phyloP scores from a whole-genome alignment of 164 flowering plant genomes.

The Echeveria elegans region DNA sequence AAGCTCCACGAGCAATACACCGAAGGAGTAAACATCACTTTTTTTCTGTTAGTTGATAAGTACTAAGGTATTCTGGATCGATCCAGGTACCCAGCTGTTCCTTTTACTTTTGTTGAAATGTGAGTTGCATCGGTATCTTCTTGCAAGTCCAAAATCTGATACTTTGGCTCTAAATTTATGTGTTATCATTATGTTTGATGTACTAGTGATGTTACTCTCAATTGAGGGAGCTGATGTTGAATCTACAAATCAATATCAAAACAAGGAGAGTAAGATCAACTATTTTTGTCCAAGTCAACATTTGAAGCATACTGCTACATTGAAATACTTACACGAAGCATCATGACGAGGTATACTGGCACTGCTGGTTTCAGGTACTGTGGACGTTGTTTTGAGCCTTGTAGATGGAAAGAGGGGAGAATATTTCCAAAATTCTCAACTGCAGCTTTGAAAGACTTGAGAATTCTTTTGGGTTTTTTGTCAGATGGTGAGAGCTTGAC shows the following conservation, averaged over 20 bases:
- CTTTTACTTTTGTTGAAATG: slow-evolving; percentile 67
- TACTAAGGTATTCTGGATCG: slow-evolving; percentile 65
- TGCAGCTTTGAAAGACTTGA: slow-evolving; percentile 5
- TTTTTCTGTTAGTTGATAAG: slow-evolving; percentile 68
- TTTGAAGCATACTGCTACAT: not conserved
- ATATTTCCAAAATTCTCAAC: slow-evolving; percentile 1
- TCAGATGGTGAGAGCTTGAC: not conserved
- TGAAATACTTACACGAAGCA: not conserved
- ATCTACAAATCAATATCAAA: slow-evolving; percentile 16
- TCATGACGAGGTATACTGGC: not conserved
- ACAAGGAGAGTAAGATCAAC: not conserved
- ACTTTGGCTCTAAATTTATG: slow-evolving; percentile 75
- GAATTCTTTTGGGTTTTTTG: not conserved
- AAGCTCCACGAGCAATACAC: slow-evolving; percentile 67
- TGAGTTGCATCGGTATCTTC: slow-evolving; percentile 45
- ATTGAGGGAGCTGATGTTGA: slow-evolving; percentile 28
- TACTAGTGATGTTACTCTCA: slow-evolving; percentile 22
- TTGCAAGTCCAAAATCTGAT: slow-evolving; percentile 74
- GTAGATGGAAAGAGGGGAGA: not conserved
- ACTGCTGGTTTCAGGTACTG: not conserved
- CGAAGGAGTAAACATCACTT: slow-evolving; percentile 86
- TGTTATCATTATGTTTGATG: slow-evolving; percentile 57
- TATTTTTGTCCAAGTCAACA: not conserved
- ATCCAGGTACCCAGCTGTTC: slow-evolving; percentile 73
- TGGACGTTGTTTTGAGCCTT: not conserved